Evolutionary conservation across 805 yeast species (phyloP).

Genomic region (Wickerhamiella kurtzmanii): DNA sequence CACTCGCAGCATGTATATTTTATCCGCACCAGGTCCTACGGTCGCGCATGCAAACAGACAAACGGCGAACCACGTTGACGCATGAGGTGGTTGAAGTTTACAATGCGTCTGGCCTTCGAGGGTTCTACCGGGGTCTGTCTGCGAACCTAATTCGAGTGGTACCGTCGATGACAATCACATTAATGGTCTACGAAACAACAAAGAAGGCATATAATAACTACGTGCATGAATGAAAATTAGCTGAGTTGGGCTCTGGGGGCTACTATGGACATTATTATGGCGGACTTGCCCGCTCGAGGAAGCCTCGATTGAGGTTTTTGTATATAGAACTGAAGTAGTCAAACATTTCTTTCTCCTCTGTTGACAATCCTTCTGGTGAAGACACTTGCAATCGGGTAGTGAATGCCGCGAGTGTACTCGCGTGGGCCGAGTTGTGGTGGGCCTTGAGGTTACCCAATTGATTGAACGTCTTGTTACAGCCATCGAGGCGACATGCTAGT

Average conservation of each 20-base stretch:
- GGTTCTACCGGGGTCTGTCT: constrained; percentile 71
- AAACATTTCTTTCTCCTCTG: constrained; percentile 53
- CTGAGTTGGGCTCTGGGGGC: not conserved
- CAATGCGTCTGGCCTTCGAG: constrained; percentile 41
- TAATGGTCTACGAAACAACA: constrained; percentile 58
- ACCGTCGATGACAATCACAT: constrained; percentile 88
- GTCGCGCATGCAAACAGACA: constrained; percentile 49
- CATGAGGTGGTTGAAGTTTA: constrained; percentile 32
- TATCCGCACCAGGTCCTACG: constrained; percentile 79
- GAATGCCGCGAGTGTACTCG: constrained; percentile 51
- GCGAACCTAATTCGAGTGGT: constrained; percentile 71
- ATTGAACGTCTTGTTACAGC: constrained; percentile 72
- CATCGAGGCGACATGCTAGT: constrained; percentile 63
- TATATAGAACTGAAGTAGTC: constrained; percentile 70
- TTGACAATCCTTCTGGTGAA: constrained; percentile 33
- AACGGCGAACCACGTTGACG: constrained; percentile 19
- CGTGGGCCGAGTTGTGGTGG: constrained; percentile 83
- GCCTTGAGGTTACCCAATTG: constrained; percentile 89
- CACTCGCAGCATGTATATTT: constrained; percentile 48
- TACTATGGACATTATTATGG: too few species aligned
- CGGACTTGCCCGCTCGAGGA: constrained; percentile 56
- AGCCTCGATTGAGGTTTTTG: constrained; percentile 81
- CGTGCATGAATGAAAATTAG: too few species aligned
- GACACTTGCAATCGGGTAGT: constrained; percentile 34
- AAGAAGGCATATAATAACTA: not conserved